phyloP scores from a whole-genome alignment of 1,284 basidiomycete genomes.

The Heterobasidion annosum region DNA sequence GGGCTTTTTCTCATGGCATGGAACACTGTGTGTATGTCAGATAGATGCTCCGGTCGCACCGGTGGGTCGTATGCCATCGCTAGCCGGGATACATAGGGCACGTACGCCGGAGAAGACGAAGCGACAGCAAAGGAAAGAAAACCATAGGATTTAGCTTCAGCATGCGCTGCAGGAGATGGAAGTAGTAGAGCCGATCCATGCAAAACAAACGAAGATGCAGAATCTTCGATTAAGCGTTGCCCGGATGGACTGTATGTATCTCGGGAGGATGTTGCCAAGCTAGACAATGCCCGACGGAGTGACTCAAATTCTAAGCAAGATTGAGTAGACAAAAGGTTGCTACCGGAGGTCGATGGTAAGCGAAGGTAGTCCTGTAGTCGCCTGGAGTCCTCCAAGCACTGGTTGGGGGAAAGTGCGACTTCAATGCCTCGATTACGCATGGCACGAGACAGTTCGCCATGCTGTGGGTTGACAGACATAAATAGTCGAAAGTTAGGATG shows the following conservation, averaged over 20 bases:
- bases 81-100: background rate
- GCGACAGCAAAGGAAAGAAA: background rate
- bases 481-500: conserved; percentile 90
- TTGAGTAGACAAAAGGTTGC: conserved; percentile 11
- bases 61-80: background rate
- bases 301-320: conserved; percentile 20
- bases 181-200: conserved; percentile 24
- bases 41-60: background rate
- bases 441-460: conserved; percentile 93
- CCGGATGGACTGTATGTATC: conserved; percentile 17
- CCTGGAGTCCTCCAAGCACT: conserved; percentile 33
- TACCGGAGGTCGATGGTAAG: conserved; percentile 25
- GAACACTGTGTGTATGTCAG: conserved; percentile 6
- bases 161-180: background rate
- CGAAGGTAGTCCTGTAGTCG: conserved; percentile 41
- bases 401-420: conserved; percentile 41
- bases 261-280: background rate
- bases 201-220: conserved; percentile 30
- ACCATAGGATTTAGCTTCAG: background rate
- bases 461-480: conserved; percentile 88
- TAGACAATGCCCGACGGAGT: conserved; percentile 26
- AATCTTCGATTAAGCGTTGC: conserved; percentile 36
- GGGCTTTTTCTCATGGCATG: background rate
- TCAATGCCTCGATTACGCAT: conserved; percentile 99
- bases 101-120: background rate